Evolutionary conservation across 768 basidiomycete species (phyloP).

Genomic region (Tricholoma terreum): DNA sequence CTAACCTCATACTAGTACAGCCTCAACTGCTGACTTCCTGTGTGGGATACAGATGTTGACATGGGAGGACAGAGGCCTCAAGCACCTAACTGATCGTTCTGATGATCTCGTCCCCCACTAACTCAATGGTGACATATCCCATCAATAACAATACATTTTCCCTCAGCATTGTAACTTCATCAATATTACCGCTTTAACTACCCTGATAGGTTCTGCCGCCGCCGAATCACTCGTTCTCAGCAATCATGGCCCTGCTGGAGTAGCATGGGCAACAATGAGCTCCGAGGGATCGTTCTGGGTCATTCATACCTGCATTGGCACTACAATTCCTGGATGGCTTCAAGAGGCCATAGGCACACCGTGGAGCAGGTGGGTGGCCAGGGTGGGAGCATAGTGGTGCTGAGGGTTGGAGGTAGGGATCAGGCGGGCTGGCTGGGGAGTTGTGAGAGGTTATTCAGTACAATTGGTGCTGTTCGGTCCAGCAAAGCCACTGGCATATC

Average conservation of each 20-base stretch:
- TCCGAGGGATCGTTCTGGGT: constrained; percentile 24
- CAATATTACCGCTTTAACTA: constrained; percentile 8
- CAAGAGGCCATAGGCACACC: constrained; percentile 23
- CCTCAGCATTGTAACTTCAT: not conserved
- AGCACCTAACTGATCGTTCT: no score
- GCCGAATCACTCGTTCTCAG: constrained; percentile 25
- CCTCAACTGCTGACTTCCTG: no score
- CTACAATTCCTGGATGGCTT: constrained; percentile 24
- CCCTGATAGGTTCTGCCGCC: constrained; percentile 22
- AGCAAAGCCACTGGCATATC: no score
- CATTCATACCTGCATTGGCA: constrained; percentile 23
- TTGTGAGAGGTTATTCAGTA: no score
- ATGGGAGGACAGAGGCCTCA: no score
- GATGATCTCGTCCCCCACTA: not conserved
- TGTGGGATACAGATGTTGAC: no score
- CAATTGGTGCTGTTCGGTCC: no score
- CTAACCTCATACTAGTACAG: no score
- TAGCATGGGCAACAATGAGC: constrained; percentile 29
- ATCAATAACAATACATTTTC: not conserved
- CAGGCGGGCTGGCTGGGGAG: no score
- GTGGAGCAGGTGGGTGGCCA: no score
- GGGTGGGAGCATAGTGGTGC: no score
- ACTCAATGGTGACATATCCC: not conserved
- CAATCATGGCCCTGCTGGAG: constrained; percentile 24
- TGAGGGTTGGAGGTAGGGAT: no score